Evolutionary conservation across 768 basidiomycete genomes (phyloP).

Genomic region (Mycena rosella): DNA sequence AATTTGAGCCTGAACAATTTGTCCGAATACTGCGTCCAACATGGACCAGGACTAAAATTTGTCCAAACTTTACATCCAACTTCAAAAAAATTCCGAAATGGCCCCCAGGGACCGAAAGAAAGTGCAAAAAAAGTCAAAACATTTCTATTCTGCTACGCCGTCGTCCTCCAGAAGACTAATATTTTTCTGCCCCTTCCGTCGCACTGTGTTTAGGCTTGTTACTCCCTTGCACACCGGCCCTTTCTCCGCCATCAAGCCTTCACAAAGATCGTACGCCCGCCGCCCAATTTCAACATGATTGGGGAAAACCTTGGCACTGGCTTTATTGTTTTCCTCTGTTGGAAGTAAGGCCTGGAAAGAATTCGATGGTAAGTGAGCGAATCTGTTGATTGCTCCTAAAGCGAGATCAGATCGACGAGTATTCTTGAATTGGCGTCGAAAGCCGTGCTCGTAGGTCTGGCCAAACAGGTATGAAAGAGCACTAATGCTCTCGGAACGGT

Average conservation of each 20-base stretch:
- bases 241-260: not conserved
- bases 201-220: conserved; percentile 5
- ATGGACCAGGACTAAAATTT: too few species aligned
- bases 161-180: not conserved
- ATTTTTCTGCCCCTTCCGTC: not conserved
- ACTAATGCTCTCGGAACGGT: not conserved
- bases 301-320: not conserved
- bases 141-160: too few species aligned
- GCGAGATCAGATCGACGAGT: not conserved
- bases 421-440: conserved; percentile 7
- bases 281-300: conserved; percentile 1
- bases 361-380: conserved; percentile 1
- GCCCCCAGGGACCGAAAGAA: too few species aligned
- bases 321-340: not conserved
- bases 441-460: conserved; percentile 1
- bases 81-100: too few species aligned
- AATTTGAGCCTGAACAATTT: too few species aligned
- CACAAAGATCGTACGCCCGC: not conserved
- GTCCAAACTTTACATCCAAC: too few species aligned
- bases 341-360: not conserved
- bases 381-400: not conserved
- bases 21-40: too few species aligned
- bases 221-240: not conserved
- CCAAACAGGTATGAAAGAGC: conserved; percentile 9
- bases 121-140: too few species aligned